These are phyloP conservation scores for Ascocoryne sarcoides DNA, from an alignment of 2,329 filamentous ascomycete genomes.

Conservation along the genomic window DNA sequence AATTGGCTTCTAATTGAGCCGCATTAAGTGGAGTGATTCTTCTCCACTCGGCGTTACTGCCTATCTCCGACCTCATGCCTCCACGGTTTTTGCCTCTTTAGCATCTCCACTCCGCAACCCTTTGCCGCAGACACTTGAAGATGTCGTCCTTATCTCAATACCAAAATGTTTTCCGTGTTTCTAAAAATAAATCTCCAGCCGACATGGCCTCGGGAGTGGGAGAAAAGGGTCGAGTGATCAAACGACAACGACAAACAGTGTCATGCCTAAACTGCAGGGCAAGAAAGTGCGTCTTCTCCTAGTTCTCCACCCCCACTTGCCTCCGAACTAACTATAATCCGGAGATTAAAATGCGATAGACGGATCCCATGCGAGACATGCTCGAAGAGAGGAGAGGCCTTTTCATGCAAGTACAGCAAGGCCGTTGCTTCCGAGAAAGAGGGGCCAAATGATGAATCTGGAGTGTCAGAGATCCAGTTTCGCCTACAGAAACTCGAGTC, in stretches of 20 bases:
- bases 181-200: background rate
- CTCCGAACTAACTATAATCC: background rate
- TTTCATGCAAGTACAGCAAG: background rate
- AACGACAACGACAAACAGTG: background rate
- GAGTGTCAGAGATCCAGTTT: conserved; percentile 7
- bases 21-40: too few relatives aligned
- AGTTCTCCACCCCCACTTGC: background rate
- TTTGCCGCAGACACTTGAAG: too few relatives aligned
- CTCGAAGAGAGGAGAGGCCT: background rate
- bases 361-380: background rate
- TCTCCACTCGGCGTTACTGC: too few relatives aligned
- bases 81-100: too few relatives aligned
- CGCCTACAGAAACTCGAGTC: conserved; percentile 9
- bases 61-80: too few relatives aligned
- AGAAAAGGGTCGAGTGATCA: background rate
- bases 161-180: background rate
- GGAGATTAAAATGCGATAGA: background rate
- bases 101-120: too few relatives aligned
- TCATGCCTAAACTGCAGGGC: background rate
- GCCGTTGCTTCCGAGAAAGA: background rate
- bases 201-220: background rate
- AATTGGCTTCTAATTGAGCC: too few relatives aligned
- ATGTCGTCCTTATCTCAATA: background rate
- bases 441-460: background rate
- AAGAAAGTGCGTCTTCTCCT: background rate